Percentiles rank a stretch among this genome's conserved stretches.
phyloP scores from a whole-genome alignment of 345 rosid species.

The Brassica cretica region DNA sequence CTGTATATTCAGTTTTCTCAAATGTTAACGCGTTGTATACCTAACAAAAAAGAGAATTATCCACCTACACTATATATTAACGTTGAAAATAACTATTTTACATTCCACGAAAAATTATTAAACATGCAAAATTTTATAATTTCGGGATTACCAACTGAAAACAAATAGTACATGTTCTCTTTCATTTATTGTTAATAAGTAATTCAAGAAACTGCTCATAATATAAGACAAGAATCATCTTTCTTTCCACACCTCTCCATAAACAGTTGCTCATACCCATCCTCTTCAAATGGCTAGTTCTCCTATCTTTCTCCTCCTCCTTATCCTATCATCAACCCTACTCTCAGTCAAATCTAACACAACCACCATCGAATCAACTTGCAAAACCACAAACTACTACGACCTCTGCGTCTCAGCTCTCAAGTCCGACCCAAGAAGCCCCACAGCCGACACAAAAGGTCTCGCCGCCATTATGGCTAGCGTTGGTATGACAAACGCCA shows the following conservation, averaged over 20 bases:
- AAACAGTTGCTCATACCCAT: constrained; percentile 6
- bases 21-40: constrained; percentile 13
- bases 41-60: not conserved
- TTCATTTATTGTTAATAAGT: not conserved
- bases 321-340: constrained; percentile 28
- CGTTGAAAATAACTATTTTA: not conserved
- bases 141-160: not conserved
- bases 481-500: constrained; percentile 62
- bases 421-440: constrained; percentile 59
- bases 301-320: constrained; percentile 24
- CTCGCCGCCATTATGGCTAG: constrained; percentile 62
- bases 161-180: not conserved
- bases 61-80: not conserved
- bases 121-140: no score
- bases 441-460: constrained; percentile 60
- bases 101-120: not conserved
- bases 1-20: not conserved
- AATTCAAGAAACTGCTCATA: constrained; percentile 1
- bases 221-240: constrained; percentile 21
- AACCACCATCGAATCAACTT: constrained; percentile 57
- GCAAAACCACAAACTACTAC: constrained; percentile 66
- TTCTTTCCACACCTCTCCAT: constrained; percentile 12
- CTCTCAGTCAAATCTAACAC: constrained; percentile 33
- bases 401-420: constrained; percentile 75
- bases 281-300: constrained; percentile 29